phyloP scores from a whole-genome alignment of 345 rosid genomes.

The Eucalyptus dawsonii region DNA sequence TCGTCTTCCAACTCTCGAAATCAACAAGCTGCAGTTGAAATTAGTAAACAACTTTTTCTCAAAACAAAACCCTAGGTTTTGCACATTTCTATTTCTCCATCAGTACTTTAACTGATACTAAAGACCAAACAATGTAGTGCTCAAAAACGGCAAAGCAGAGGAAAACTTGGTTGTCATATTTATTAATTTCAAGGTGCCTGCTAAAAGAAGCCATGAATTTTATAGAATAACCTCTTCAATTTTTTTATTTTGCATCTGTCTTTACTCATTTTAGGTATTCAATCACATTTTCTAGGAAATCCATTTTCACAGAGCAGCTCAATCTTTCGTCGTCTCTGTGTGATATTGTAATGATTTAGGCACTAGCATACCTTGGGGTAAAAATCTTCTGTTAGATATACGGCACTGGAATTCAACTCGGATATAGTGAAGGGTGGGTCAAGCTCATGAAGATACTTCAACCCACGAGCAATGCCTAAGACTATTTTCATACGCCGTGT shows the following conservation, averaged over 20 bases:
- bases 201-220: neutral
- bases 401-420: slow-evolving; percentile 78
- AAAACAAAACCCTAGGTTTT: neutral
- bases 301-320: neutral
- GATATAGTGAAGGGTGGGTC: slow-evolving; percentile 90
- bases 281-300: neutral
- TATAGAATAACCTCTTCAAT: neutral
- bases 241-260: neutral
- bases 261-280: neutral
- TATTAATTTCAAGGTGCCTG: neutral
- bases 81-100: neutral
- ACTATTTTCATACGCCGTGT: slow-evolving; percentile 82
- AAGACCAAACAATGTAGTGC: neutral
- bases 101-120: neutral
- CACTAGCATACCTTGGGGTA: slow-evolving; percentile 62
- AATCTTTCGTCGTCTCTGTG: neutral
- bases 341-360: neutral
- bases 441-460: slow-evolving; percentile 89
- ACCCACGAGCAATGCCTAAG: slow-evolving; percentile 76
- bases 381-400: slow-evolving; percentile 94
- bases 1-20: slow-evolving; percentile 94
- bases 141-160: neutral
- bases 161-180: neutral
- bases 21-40: slow-evolving; percentile 64
- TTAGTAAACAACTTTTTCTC: neutral